Evolutionary conservation across 2,329 filamentous ascomycete genomes (phyloP), one percentile per base, ranked within the genome.

Genomic region (Biscogniauxia sp.): DNA sequence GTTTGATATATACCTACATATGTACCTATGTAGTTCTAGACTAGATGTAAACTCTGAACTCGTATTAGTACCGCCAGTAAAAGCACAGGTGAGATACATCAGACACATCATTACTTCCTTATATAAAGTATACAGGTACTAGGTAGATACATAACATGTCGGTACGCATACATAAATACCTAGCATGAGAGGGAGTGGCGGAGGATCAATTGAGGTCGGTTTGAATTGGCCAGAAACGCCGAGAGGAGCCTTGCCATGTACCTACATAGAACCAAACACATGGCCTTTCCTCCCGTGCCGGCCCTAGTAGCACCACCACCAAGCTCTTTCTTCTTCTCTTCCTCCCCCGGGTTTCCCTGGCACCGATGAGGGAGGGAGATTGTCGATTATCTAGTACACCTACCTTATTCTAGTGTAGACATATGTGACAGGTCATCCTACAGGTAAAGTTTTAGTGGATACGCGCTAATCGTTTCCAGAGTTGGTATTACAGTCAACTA

Each of bases 111-210:
- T 32, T 32, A 32, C 5, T 28, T 5, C 5, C 5, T 28, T 28
- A 28, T 5, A 28, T 5, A 5, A 28, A 28, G 26, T 28, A 28
- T 28, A 9, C 5, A 28, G 26, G 9, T 28, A 5, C n/a, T n/a
- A n/a, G 9, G 28, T 32, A 32, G 28, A 32, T 32, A 32, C 11
- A 32, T 32, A 9, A 32, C 28, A 8, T 32, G 28, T 13, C 28
- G 6, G 28, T 32, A 32, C 28, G 4, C 37, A 50, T 60, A 55
- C 56, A 53, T 57, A 53, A 45, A 59, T 56, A 54, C 58, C 51
- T 26, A 13, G 37, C 26, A 56, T 32, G 6, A 7, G 28, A 32
- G 28, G 28, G 9, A 45, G 37, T n/a, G 17, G 37, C 15, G 37
- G 17, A 45, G 37, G 37, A n/a, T 45, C 37, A 45, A 45, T 45